Evolutionary conservation across 1,284 basidiomycete genomes (phyloP).

Genomic region (Pholiota adiposa): DNA sequence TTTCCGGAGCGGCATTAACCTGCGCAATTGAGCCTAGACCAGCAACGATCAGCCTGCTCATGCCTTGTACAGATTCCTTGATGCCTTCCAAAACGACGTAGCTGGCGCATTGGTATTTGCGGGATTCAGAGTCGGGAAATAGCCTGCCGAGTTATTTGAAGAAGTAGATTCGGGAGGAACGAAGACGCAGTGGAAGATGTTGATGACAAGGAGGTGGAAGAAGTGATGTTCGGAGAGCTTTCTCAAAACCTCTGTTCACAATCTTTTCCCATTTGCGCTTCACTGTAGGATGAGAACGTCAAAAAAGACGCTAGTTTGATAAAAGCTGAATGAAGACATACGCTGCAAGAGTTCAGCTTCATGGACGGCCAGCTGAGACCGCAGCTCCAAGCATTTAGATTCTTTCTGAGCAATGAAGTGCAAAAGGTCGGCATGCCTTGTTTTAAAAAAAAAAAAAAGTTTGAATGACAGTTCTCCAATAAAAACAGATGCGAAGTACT

Average conservation of each 20-base stretch:
- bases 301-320: not conserved
- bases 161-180: not conserved
- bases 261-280: constrained; percentile 84
- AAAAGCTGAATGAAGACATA: constrained; percentile 35
- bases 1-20: constrained; percentile 9
- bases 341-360: constrained; percentile 71
- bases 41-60: constrained; percentile 54
- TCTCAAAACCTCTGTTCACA: constrained; percentile 61
- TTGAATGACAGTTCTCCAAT: not conserved
- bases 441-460: not conserved
- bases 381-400: constrained; percentile 77
- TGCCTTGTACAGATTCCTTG: constrained; percentile 66
- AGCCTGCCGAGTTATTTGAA: not conserved
- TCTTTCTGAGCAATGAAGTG: constrained; percentile 84
- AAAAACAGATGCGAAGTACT: constrained; percentile 13
- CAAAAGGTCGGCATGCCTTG: constrained; percentile 75
- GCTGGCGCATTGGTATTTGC: constrained; percentile 14
- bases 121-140: not conserved
- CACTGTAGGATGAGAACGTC: constrained; percentile 39
- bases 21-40: constrained; percentile 38
- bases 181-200: not conserved
- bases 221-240: constrained; percentile 17
- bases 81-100: constrained; percentile 58
- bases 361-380: constrained; percentile 68
- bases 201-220: constrained; percentile 14